phyloP scores from a whole-genome alignment of 305 asterid genomes.

The Stenogyne calaminthoides region DNA sequence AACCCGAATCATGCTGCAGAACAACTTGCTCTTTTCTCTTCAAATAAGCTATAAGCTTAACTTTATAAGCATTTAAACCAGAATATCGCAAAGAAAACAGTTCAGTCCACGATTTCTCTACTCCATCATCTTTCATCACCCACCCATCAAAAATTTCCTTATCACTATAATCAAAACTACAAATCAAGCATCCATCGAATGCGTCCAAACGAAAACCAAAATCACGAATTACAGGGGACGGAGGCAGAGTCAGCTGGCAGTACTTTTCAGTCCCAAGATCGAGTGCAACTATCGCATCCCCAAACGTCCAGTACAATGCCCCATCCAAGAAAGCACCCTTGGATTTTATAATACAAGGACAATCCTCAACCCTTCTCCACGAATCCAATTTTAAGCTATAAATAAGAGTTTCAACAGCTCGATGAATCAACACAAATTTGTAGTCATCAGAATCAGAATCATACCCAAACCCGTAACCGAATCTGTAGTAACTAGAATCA shows the following conservation, averaged over 20 bases:
- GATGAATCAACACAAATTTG: no score
- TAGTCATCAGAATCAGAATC: no score
- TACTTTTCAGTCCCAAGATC: background rate
- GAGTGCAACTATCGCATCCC: background rate
- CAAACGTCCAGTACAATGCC: background rate
- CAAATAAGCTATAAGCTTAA: constrained; percentile 22
- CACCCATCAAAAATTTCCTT: constrained; percentile 1
- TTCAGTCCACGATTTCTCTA: background rate
- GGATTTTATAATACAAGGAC: background rate
- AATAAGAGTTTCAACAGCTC: background rate
- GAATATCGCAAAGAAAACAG: background rate
- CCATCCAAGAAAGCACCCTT: background rate
- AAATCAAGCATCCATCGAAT: constrained; percentile 20
- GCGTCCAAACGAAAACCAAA: background rate
- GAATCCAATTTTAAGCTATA: background rate
- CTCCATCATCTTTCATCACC: background rate
- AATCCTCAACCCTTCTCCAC: background rate
- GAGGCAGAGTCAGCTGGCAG: background rate
- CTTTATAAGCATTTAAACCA: no score
- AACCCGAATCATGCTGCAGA: background rate
- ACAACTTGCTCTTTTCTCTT: constrained; percentile 24
- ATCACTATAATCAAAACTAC: background rate
- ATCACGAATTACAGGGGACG: no score
- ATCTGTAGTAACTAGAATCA: no score
- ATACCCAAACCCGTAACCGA: no score